phyloP scores from a whole-genome alignment of 2,329 filamentous ascomycete genomes.

The Aspergillus glaucus region DNA sequence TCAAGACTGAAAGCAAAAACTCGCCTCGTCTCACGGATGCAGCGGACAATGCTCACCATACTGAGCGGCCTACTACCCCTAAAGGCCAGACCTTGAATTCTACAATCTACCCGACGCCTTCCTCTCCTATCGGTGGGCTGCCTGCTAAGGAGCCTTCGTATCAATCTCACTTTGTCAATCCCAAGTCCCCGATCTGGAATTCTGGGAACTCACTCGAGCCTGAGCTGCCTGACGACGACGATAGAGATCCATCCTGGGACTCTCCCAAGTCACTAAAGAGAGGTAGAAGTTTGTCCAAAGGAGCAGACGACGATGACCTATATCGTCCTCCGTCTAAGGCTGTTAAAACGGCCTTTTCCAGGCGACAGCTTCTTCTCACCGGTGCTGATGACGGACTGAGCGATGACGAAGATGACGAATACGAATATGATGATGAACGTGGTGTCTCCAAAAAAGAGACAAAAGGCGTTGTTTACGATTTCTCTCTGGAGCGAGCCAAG shows the following conservation, averaged over 20 bases:
- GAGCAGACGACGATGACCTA: constrained; percentile 1
- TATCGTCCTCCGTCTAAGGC: neutral
- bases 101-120: neutral
- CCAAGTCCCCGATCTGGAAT: neutral
- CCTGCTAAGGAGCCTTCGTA: neutral
- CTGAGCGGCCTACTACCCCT: neutral
- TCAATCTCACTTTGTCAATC: neutral
- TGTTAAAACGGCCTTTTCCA: neutral
- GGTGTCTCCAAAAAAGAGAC: constrained; percentile 16
- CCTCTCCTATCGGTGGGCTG: neutral
- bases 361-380: neutral
- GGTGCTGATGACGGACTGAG: neutral
- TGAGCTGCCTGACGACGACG: neutral
- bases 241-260: neutral
- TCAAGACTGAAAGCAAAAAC: no score
- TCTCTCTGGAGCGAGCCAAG: constrained; percentile 26
- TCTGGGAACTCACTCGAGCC: neutral
- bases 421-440: constrained; percentile 5
- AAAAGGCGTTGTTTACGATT: constrained; percentile 19
- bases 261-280: neutral
- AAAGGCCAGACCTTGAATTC: neutral
- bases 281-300: neutral
- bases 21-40: no score
- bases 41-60: neutral
- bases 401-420: constrained; percentile 11